phyloP scores from a whole-genome alignment of 1,284 basidiomycete species.

The Inonotus obliquus region DNA sequence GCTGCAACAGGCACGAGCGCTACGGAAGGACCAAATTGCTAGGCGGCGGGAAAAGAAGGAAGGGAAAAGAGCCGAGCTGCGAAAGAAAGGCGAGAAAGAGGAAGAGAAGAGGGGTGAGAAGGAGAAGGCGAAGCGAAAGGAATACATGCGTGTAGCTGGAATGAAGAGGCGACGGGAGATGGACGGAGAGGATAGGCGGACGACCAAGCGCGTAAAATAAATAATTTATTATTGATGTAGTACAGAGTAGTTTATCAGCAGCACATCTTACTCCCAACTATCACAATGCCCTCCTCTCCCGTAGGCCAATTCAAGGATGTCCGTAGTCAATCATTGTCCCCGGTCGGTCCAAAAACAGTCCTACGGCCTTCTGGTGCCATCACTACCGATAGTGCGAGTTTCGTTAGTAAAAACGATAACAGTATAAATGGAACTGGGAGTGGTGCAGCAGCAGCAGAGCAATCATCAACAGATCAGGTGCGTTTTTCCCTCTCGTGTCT shows the following conservation, averaged over 20 bases:
- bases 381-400: background rate
- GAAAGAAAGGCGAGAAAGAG: constrained; percentile 68
- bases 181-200: constrained; percentile 52
- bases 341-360: background rate
- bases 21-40: constrained; percentile 83
- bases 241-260: background rate
- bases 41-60: constrained; percentile 81
- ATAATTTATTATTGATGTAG: background rate
- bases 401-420: background rate
- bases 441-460: background rate
- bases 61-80: constrained; percentile 57
- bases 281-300: constrained; percentile 8
- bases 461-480: constrained; percentile 16
- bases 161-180: constrained; percentile 66
- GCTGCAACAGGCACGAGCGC: constrained; percentile 90
- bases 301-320: background rate
- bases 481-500: constrained; percentile 5
- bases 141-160: constrained; percentile 70
- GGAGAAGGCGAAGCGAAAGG: constrained; percentile 76
- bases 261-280: background rate
- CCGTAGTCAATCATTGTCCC: constrained; percentile 2
- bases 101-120: constrained; percentile 67
- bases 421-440: background rate
- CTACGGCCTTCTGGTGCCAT: background rate
- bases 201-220: constrained; percentile 23